These are phyloP conservation scores for Marasmius oreades DNA, from an alignment of 1,284 basidiomycete genomes.

Conservation along the genomic window DNA sequence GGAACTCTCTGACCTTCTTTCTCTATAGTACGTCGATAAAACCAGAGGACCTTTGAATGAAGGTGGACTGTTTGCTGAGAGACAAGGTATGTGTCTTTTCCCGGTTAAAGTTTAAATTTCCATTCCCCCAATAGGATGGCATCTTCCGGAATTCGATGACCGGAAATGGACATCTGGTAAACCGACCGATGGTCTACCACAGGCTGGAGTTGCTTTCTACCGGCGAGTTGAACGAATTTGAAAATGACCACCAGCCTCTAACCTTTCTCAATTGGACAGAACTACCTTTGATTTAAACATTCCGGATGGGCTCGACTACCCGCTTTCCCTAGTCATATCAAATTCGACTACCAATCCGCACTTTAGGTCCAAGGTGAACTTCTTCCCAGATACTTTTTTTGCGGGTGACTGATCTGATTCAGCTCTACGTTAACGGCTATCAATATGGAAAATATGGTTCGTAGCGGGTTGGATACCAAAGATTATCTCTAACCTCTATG, in stretches of 20 bases:
- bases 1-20: conserved; percentile 4
- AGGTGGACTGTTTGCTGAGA: conserved; percentile 44
- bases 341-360: conserved; percentile 37
- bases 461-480: conserved; percentile 9
- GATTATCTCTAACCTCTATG: not conserved
- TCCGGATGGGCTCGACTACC: conserved; percentile 43
- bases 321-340: conserved; percentile 36
- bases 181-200: conserved; percentile 34
- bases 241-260: too few relatives aligned
- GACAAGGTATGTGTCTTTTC: conserved; percentile 31
- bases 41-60: conserved; percentile 46
- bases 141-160: conserved; percentile 49
- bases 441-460: conserved; percentile 41
- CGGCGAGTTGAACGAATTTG: conserved; percentile 21
- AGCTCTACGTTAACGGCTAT: conserved; percentile 42
- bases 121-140: conserved; percentile 31
- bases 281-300: conserved; percentile 42
- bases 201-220: conserved; percentile 44
- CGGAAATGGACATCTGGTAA: conserved; percentile 36
- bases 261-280: too few relatives aligned
- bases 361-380: conserved; percentile 34
- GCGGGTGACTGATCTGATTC: too few relatives aligned
- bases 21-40: conserved; percentile 32
- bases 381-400: too few relatives aligned
- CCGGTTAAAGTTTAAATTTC: conserved; percentile 6